Conservation (phyloP, 2,329 filamentous ascomycete species). For the Phymatotrichopsis omnivora region DNA sequence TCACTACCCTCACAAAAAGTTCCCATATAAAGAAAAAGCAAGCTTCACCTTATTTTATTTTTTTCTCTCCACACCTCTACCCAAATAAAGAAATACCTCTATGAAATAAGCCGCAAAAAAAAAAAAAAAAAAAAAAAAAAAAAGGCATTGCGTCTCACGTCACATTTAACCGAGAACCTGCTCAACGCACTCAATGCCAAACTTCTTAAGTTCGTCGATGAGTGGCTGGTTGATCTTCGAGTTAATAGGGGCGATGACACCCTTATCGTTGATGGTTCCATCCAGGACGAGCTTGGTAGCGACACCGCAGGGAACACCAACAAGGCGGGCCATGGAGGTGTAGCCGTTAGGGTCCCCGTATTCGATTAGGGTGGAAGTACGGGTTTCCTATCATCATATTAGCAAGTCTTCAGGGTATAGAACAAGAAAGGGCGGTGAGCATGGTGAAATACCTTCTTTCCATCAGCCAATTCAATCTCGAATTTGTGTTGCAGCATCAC, state of each 20-base stretch:
- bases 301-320: slow-evolving; percentile 64
- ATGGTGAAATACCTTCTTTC: slow-evolving; percentile 38
- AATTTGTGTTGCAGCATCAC: slow-evolving; percentile 68
- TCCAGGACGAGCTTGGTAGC: slow-evolving; percentile 70
- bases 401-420: slow-evolving; percentile 1
- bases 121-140: too few relatives aligned
- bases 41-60: too few relatives aligned
- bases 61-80: too few relatives aligned
- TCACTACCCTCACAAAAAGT: too few relatives aligned
- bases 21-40: too few relatives aligned
- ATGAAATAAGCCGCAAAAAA: too few relatives aligned
- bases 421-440: not conserved
- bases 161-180: slow-evolving; percentile 46
- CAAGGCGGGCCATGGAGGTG: slow-evolving; percentile 72
- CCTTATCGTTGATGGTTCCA: slow-evolving; percentile 61
- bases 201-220: slow-evolving; percentile 67
- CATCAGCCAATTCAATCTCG: slow-evolving; percentile 72
- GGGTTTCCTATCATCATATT: slow-evolving; percentile 55
- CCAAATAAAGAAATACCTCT: too few relatives aligned
- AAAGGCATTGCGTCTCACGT: too few relatives aligned
- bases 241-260: slow-evolving; percentile 67
- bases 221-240: slow-evolving; percentile 61
- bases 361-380: slow-evolving; percentile 70
- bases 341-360: slow-evolving; percentile 73
- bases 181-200: slow-evolving; percentile 62